Base-by-base conservation (phyloP, 805 yeast genomes). In the Teunomyces barrocoloradensis region DNA sequence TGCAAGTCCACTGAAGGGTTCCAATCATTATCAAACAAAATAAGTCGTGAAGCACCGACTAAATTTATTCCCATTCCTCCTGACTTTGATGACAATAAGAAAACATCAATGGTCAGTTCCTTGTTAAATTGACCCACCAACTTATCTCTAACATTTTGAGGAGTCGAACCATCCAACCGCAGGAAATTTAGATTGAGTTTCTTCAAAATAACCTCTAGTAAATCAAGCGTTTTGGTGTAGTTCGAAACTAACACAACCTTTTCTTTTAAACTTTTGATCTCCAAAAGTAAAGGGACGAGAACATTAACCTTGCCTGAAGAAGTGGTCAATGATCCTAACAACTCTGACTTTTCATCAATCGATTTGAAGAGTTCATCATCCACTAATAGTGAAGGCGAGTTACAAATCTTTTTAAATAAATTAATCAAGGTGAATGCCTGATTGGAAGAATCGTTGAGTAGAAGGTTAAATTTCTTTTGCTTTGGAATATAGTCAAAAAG, bases 1-100 rank as follows among this genome's bases (percentile, higher is more conserved):
- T 94, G 99, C 29, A 87, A 64, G 60, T 94, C 99, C 10, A 85
- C 77, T 0, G 97, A 81, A 0, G 99, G 99, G 53, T 94, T 94
- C 99, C 99, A 94, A 60, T 94, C 98, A 53, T 94, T 89, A 61
- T 94, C 99, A 59, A 88, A 86, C 18, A 94, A 68, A 4, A 94
- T 76, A 35, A 94, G 68, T 23, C 98, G 69, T 0, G 96, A 88
- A 0, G 96, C 99, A 0, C 98, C 99, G 29, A 88, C 78, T 29
- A 94, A 70, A 59, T 94, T 94, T 36, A 94, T 71, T 0, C 99
- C 99, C 50, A 87, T 84, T 0, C 99, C 99, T 3, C 99, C 99
- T 3, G 96, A 84, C 63, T 90, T 89, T 0, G 97, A 86, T 3
- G 96, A 88, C 10, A 94, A 65, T 10, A 94, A 66, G 54, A 94